Evolutionary conservation across 139 green algal genomes (phyloP).

Genomic region (Nannochloris sp.): DNA sequence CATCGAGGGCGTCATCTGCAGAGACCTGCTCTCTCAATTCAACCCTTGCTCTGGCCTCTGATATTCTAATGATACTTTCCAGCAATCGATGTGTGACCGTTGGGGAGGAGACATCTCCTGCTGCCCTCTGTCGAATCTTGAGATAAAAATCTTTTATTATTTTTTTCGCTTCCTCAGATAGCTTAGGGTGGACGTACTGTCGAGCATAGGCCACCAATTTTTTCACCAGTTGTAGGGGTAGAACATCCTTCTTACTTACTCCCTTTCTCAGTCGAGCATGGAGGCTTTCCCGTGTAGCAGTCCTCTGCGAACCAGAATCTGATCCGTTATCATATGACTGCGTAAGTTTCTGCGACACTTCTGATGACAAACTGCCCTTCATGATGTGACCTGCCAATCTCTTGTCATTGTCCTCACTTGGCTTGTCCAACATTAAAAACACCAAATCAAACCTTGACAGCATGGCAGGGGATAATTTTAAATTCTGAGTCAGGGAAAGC

Average conservation of each 20-base stretch:
- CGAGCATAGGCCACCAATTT: slow-evolving; percentile 90
- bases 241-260: slow-evolving; percentile 22
- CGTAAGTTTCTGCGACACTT: slow-evolving; percentile 3
- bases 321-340: not conserved
- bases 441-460: slow-evolving; percentile 89
- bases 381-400: slow-evolving; percentile 83
- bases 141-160: slow-evolving; percentile 30
- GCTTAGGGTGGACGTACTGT: slow-evolving; percentile 57
- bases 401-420: slow-evolving; percentile 64
- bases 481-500: slow-evolving; percentile 69
- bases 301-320: not conserved
- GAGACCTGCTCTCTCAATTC: slow-evolving; percentile 75
- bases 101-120: slow-evolving; percentile 9
- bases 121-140: slow-evolving; percentile 12
- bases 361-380: slow-evolving; percentile 49
- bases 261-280: slow-evolving; percentile 12
- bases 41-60: slow-evolving; percentile 72
- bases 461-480: slow-evolving; percentile 64
- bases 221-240: slow-evolving; percentile 64
- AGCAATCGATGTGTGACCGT: slow-evolving; percentile 64
- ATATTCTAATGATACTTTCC: slow-evolving; percentile 82
- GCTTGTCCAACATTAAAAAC: slow-evolving; percentile 83
- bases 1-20: slow-evolving; percentile 59
- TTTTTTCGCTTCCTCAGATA: slow-evolving; percentile 34
- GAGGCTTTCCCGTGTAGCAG: not conserved